These are phyloP conservation scores for Entomortierella parvispora DNA, from an alignment of 192 early-diverging fungal genomes.

Conservation along the genomic window DNA sequence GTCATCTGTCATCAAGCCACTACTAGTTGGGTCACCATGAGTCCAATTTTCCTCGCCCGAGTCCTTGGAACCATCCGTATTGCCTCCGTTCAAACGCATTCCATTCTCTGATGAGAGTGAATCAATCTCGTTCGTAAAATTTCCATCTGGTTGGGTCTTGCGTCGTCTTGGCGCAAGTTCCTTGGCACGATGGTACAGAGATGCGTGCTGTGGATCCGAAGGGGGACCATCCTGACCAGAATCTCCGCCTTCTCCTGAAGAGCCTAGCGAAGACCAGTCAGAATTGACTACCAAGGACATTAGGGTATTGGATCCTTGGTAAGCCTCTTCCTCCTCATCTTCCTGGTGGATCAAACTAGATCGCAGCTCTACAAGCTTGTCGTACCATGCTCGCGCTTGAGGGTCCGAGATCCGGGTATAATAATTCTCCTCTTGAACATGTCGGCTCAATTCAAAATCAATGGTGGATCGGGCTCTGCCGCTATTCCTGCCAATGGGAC, in stretches of 20 bases:
- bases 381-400: slow-evolving; percentile 57
- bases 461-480: slow-evolving; percentile 18
- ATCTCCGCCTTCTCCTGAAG: not conserved
- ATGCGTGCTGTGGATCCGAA: slow-evolving; percentile 1
- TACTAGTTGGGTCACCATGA: slow-evolving; percentile 3
- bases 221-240: too few species aligned
- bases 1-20: slow-evolving; percentile 37
- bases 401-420: slow-evolving; percentile 52
- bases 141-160: slow-evolving; percentile 2
- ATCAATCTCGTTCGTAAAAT: slow-evolving; percentile 9
- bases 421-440: slow-evolving; percentile 57
- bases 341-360: slow-evolving; percentile 46
- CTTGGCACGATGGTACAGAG: slow-evolving; percentile 18
- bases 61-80: not conserved
- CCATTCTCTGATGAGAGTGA: not conserved
- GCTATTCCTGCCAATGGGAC: not conserved
- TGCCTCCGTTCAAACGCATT: too few species aligned
- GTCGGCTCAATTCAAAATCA: slow-evolving; percentile 57
- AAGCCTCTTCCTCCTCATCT: slow-evolving; percentile 25
- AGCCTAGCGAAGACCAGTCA: slow-evolving; percentile 9
- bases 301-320: slow-evolving; percentile 43
- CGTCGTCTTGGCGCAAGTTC: not conserved
- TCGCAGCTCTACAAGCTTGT: slow-evolving; percentile 47
- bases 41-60: not conserved
- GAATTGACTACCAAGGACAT: slow-evolving; percentile 47